These are phyloP conservation scores for Nicotiana undulata DNA, from an alignment of 257 asterid species.

Conservation along the genomic window DNA sequence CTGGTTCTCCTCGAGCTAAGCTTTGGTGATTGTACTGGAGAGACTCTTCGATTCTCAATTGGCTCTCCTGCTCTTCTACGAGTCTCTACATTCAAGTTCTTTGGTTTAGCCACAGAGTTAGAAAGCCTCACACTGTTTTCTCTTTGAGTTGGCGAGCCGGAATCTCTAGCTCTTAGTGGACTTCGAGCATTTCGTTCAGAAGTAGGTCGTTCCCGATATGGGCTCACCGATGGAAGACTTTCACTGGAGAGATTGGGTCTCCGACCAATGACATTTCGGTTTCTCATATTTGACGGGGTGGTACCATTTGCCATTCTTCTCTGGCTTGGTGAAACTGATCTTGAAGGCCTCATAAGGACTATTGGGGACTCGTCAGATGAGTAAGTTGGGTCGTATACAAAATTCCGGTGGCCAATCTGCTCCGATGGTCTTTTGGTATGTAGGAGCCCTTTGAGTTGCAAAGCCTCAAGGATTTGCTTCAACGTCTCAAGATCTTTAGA, in stretches of 20 bases:
- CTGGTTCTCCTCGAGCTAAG: slow-evolving; percentile 36
- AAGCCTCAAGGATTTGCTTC: slow-evolving; percentile 87
- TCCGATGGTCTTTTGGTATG: slow-evolving; percentile 48
- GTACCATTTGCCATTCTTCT: slow-evolving; percentile 32
- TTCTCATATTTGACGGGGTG: slow-evolving; percentile 22
- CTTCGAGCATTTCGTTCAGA: slow-evolving; percentile 39
- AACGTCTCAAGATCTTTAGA: slow-evolving; percentile 72
- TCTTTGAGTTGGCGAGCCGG: slow-evolving; percentile 32
- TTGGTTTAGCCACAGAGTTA: slow-evolving; percentile 49
- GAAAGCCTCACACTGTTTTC: slow-evolving; percentile 46
- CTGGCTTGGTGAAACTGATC: slow-evolving; percentile 24
- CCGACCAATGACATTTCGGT: slow-evolving; percentile 33
- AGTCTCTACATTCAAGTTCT: slow-evolving; percentile 51
- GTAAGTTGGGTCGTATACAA: slow-evolving; percentile 32
- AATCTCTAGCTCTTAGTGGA: slow-evolving; percentile 39
- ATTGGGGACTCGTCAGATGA: slow-evolving; percentile 50
- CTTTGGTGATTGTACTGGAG: slow-evolving; percentile 66
- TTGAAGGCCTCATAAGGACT: slow-evolving; percentile 50
- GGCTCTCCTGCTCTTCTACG: slow-evolving; percentile 38
- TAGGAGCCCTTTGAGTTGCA: slow-evolving; percentile 87
- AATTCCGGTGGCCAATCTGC: slow-evolving; percentile 33
- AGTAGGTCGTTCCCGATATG: slow-evolving; percentile 29
- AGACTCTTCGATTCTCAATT: slow-evolving; percentile 38
- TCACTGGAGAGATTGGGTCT: slow-evolving; percentile 33
- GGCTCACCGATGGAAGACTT: slow-evolving; percentile 43